Percentiles rank a stretch among this genome's conserved stretches.
Evolutionary conservation across 2,329 filamentous ascomycete genomes (phyloP).

Genomic region (Sporothrix curviconia): DNA sequence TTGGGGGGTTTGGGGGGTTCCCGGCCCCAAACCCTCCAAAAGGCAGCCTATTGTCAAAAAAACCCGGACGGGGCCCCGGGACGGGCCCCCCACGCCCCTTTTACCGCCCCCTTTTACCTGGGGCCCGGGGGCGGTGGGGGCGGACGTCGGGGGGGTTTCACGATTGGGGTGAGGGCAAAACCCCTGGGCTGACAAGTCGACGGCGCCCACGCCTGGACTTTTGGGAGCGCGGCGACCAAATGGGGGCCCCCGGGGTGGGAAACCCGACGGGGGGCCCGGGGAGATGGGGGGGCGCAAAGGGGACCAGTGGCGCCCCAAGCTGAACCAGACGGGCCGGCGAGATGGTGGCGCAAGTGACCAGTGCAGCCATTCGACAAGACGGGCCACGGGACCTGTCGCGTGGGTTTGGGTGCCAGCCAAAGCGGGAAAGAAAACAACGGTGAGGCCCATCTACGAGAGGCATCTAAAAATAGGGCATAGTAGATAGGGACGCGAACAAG

Average conservation of each 20-base stretch:
- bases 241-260: constrained; percentile 9
- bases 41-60: constrained; percentile 8
- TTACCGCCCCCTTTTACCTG: constrained; percentile 45
- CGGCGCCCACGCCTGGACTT: constrained; percentile 12
- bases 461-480: too few relatives aligned
- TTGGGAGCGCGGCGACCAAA: constrained; percentile 12
- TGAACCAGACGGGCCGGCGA: too few relatives aligned
- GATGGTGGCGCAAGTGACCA: too few relatives aligned
- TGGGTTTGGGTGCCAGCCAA: too few relatives aligned
- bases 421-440: too few relatives aligned
- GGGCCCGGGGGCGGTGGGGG: constrained; percentile 47
- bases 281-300: constrained; percentile 17
- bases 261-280: constrained; percentile 13
- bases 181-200: constrained; percentile 16
- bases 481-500: too few relatives aligned
- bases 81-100: constrained; percentile 35
- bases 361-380: too few relatives aligned
- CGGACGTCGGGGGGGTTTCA: constrained; percentile 42
- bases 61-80: constrained; percentile 9
- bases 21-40: constrained; percentile 12
- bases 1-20: constrained; percentile 5
- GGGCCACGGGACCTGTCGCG: too few relatives aligned
- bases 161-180: constrained; percentile 15
- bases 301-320: constrained; percentile 19
- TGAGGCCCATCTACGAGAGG: too few relatives aligned